phyloP scores from a whole-genome alignment of 2,329 filamentous ascomycete genomes.

The Cladosporium cucumerinum region DNA sequence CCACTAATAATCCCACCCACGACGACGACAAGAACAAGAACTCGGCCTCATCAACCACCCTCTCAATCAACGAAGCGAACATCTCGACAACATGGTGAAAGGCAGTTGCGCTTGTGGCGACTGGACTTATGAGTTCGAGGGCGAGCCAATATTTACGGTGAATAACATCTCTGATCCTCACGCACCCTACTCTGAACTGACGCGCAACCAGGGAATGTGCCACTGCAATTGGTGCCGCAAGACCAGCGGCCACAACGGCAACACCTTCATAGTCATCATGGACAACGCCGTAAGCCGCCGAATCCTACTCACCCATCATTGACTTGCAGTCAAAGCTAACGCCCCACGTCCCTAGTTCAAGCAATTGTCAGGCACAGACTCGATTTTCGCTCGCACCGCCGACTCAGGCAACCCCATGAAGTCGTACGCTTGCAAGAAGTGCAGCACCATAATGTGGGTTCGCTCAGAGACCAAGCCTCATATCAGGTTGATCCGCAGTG shows the following conservation, averaged over 20 bases:
- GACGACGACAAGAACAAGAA: background rate
- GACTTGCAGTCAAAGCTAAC: background rate
- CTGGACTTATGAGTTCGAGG: conserved; percentile 34
- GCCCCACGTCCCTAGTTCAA: conserved; percentile 25
- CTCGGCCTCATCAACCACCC: background rate
- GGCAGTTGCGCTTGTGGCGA: conserved; percentile 36
- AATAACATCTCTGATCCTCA: conserved; percentile 1
- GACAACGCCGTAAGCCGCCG: conserved; percentile 24
- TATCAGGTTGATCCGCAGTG: conserved; percentile 30
- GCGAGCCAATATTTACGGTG: conserved; percentile 29
- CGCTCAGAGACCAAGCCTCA: conserved; percentile 26
- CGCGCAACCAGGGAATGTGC: conserved; percentile 25
- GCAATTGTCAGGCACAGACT: conserved; percentile 27
- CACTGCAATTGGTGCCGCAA: conserved; percentile 34
- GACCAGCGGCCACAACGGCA: conserved; percentile 28
- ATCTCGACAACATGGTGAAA: conserved; percentile 16
- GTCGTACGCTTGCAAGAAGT: conserved; percentile 31
- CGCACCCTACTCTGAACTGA: background rate
- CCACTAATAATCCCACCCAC: background rate
- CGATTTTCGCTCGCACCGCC: conserved; percentile 27
- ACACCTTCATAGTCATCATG: conserved; percentile 29
- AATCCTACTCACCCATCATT: background rate
- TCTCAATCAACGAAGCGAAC: background rate
- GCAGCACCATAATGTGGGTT: conserved; percentile 29
- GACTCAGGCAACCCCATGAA: conserved; percentile 32